phyloP scores from a whole-genome alignment of 352 stramenopile species.

The Pythium periplocum region DNA sequence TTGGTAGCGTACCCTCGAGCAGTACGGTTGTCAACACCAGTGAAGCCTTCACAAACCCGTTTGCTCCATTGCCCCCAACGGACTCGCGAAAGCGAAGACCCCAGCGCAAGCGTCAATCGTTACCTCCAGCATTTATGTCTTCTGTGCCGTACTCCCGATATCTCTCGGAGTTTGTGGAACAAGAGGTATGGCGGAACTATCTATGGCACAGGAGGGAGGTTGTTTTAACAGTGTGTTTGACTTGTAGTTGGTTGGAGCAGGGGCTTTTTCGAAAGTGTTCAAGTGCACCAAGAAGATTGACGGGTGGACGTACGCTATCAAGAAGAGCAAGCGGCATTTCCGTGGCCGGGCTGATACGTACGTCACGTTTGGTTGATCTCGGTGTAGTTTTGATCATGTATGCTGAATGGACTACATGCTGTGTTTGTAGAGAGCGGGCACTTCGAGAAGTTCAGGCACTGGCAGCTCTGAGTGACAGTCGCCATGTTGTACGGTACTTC shows the following conservation, averaged over 20 bases:
- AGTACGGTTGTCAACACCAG: background rate
- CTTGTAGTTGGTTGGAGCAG: slow-evolving; percentile 66
- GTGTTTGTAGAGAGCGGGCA: slow-evolving; percentile 46
- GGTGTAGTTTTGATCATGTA: too few species aligned
- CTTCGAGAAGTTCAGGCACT: slow-evolving; percentile 80
- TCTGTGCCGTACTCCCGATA: slow-evolving; percentile 63
- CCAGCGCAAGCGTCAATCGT: slow-evolving; percentile 61
- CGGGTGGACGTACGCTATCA: slow-evolving; percentile 82
- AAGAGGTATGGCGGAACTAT: slow-evolving; percentile 30
- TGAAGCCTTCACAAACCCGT: slow-evolving; percentile 67
- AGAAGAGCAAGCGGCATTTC: slow-evolving; percentile 85
- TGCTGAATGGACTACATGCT: background rate
- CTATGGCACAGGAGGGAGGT: too few species aligned
- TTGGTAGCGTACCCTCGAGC: slow-evolving; percentile 1
- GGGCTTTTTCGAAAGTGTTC: slow-evolving; percentile 84
- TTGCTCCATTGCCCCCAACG: slow-evolving; percentile 44
- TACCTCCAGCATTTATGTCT: slow-evolving; percentile 38
- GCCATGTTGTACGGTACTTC: slow-evolving; percentile 82
- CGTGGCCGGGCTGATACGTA: slow-evolving; percentile 80
- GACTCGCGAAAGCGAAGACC: slow-evolving; percentile 58
- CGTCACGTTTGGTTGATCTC: slow-evolving; percentile 12
- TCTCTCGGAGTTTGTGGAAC: slow-evolving; percentile 72
- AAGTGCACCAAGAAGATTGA: slow-evolving; percentile 87
- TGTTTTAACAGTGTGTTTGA: background rate
- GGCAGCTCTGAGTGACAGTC: slow-evolving; percentile 68